phyloP scores from a whole-genome alignment of 2,329 filamentous ascomycete genomes.

The Cercospora brassicicola region DNA sequence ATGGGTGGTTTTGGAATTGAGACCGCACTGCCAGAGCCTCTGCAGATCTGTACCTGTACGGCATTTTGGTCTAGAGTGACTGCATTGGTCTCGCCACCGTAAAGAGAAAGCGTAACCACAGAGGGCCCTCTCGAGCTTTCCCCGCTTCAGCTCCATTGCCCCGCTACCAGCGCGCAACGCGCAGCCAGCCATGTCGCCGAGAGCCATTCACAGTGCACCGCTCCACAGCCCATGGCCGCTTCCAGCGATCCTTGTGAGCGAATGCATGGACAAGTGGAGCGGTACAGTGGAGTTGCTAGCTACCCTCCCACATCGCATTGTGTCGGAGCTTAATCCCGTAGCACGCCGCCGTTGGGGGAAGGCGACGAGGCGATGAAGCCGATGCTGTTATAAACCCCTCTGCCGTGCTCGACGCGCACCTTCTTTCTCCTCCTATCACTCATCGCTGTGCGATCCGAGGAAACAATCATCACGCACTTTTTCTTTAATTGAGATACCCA shows the following conservation, averaged over 20 bases:
- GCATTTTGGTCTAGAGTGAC: conserved; percentile 2
- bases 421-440: conserved; percentile 12
- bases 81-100: conserved; percentile 1
- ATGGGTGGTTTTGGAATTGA: not conserved
- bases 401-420: conserved; percentile 12
- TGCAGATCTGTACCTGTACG: conserved; percentile 7
- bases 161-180: not conserved
- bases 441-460: conserved; percentile 30
- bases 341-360: conserved; percentile 4
- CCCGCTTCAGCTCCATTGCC: conserved; percentile 10
- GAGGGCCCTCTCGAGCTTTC: conserved; percentile 1
- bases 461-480: conserved; percentile 12
- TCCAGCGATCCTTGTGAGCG: conserved; percentile 28
- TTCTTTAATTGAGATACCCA: conserved; percentile 28
- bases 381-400: conserved; percentile 28
- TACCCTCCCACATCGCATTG: conserved; percentile 17
- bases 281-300: conserved; percentile 20
- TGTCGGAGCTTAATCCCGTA: conserved; percentile 20
- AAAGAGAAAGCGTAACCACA: not conserved
- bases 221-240: not conserved
- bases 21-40: conserved; percentile 4
- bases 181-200: conserved; percentile 17
- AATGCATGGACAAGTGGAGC: conserved; percentile 31
- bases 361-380: not conserved
- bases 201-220: conserved; percentile 16